Base-by-base conservation (phyloP, 2,329 filamentous ascomycete genomes). In the Aplosporella prunicola region DNA sequence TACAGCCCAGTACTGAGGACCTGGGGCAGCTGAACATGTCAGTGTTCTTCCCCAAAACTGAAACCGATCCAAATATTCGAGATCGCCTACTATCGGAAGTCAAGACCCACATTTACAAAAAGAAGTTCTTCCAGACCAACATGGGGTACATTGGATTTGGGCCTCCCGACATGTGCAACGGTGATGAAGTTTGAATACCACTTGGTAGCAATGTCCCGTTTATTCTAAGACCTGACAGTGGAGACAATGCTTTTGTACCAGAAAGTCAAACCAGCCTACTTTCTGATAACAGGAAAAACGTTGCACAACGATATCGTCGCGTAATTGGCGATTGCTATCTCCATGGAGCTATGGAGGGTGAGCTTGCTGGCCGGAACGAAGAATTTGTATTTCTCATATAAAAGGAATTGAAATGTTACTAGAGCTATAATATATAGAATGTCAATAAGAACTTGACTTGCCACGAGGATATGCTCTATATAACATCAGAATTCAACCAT, bases 301-400 rank as follows among this genome's bases (percentile, higher is more conserved):
- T n/a, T n/a, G 4, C 14, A 10, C 22, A 3, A 26, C 5, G 22
- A 13, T 9, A 17, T 32, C 20, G 16, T 17, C 10, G 4, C 18
- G 14, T 29, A 9, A 15, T 34, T 17, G 32, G 32, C 5, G 32
- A 34, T 14, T 34, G 32, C 15, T 34, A 34, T n/a, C 17, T 34
- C 8, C 32, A 34, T 9, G 32, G 32, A 6, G 20, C 26, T 16
- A 34, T 34, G 32, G 9, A 24, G 5, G 22, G 32, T 7, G 32
- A 34, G 18, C 17, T 26, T 29, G 27, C 8, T 9, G 13, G n/a
- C 11, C 14, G 27, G 15, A 9, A 3, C 2, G 27, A 29, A 29
- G 13, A 16, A 16, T n/a, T 10, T 4, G 13, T 29, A 9, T 15
- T 15, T 15, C 13, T 29, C 7, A 29, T 10, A 4, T 29, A 29